Evolutionary conservation across 208 protist species (phyloP), one percentile per base, ranked within the genome.

Genomic region (Novymonas esmeraldas): DNA sequence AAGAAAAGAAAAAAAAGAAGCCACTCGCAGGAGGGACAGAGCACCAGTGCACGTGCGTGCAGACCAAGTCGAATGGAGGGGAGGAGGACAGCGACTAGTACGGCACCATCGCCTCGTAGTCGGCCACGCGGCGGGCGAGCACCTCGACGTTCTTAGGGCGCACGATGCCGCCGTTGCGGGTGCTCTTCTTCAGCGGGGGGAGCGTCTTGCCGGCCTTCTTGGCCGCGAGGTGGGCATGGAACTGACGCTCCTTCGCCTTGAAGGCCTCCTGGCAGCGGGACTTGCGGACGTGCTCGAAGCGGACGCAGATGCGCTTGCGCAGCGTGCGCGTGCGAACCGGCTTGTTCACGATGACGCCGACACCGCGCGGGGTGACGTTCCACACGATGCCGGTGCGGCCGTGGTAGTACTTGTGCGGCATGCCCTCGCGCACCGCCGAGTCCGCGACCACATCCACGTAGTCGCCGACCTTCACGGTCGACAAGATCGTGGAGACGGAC

Each of bases 391-490:
- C 99, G 62, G 99, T 99, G 81, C 96, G 98, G 67, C 99, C 99
- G 84, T 99, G 98, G 97, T 99, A 99, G 93, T 98, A 99, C 90
- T 99, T 99, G 96, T 99, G 95, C 57, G 99, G 99, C 98, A 99
- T 99, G 84, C 99, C 99, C 55, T 98, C 98, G 59, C 99, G 98
- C 76, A 99, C 91, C n/a, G 98, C 86, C 44, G 96, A 90, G 83
- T 99, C 99, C 46, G 89, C 97, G 10, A 97, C 93, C 76, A 99
- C 95, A 73, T 99, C 98, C 44, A 99, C 99, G 83, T 97, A 99
- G 76, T 99, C 98, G 71, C 98, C 98, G 48, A 99, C 70, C 84
- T 99, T 99, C 95, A 98, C 98, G 69, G 70, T 96, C 50, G 87
- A 92, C 26, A 99, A 85, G 87, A 99, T 99, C 33, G 93, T 99